Conservation (phyloP, 1,284 basidiomycete genomes). For the Puccinia triticina region DNA sequence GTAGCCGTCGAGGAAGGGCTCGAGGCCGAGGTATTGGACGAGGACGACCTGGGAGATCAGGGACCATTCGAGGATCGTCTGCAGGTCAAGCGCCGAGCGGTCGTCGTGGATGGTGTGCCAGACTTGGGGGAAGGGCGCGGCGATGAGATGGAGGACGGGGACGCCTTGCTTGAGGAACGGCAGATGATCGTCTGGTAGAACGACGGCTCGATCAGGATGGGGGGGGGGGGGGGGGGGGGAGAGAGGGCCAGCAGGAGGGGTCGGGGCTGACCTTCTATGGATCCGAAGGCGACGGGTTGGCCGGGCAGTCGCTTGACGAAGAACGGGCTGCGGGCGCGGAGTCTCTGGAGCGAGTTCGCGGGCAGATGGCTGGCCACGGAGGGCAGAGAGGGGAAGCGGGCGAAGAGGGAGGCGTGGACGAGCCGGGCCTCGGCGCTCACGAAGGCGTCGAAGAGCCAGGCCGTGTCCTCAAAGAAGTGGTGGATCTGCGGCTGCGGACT, state of each 20-base stretch:
- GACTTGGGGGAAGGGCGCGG: slow-evolving; percentile 83
- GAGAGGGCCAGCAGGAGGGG: no score
- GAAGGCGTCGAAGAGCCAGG: slow-evolving; percentile 83
- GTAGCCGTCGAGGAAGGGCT: slow-evolving; percentile 15
- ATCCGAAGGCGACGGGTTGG: not conserved
- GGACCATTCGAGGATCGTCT: slow-evolving; percentile 87
- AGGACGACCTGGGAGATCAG: slow-evolving; percentile 83
- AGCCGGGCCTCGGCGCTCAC: slow-evolving; percentile 68
- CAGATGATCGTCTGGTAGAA: slow-evolving; percentile 73
- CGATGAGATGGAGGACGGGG: slow-evolving; percentile 84
- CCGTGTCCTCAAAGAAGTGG: slow-evolving; percentile 77
- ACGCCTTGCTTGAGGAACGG: slow-evolving; percentile 86
- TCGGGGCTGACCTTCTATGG: slow-evolving; percentile 22
- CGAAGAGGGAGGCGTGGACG: slow-evolving; percentile 40
- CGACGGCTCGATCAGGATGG: not conserved
- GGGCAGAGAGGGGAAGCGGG: not conserved
- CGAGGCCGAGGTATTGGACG: slow-evolving; percentile 82
- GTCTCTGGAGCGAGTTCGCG: not conserved
- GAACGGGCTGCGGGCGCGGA: not conserved
- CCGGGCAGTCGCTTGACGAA: not conserved
- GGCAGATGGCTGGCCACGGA: not conserved
- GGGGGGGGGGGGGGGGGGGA: no score
- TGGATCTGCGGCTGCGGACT: slow-evolving; percentile 71
- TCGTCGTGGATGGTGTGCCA: slow-evolving; percentile 90
- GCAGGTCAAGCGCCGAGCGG: slow-evolving; percentile 77